Base-by-base conservation (phyloP, 169 alveolate genomes). In the Eimeria brunetti region DNA sequence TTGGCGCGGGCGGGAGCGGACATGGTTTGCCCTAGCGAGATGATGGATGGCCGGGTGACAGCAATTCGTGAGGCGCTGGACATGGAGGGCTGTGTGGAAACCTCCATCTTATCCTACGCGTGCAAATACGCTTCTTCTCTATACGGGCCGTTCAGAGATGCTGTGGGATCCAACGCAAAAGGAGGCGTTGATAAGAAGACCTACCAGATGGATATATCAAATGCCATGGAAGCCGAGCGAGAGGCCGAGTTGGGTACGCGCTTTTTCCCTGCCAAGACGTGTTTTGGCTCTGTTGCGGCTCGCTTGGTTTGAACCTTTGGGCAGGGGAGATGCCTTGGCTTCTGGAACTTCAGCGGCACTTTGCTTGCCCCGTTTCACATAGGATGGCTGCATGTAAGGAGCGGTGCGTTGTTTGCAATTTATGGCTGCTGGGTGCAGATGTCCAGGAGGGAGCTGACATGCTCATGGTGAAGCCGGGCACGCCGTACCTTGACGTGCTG, bases 81-180 rank as follows among this genome's bases (percentile, higher is more conserved):
- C 60, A 94, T 94, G 93, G 84, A 96, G 51, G 96, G 97, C 33
- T 95, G 97, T 30, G 91, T 96, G 49, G 96, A 95, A 75, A 75
- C 91, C 22, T 60, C 81, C 58, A 97, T 98, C 51, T 96, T 98
- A 96, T 95, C 98, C 12, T 98, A 98, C 95, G 96, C 98, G 24
- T 96, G 98, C 95, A 98, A 98, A 93, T 98, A 97, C 94, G 96
- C 98, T 56, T 97, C 98, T 33, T 75, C 97, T 60, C 89, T 97
- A 73, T 98, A 98, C 84, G 98, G 98, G 44, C 99, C 99, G 24
- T 98, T 98, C 94, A 96, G 99, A 90, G 97, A 97, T 88, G 98
- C 98, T 22, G 96, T 98, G 75, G 97, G 95, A 36, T 97, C 98
- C 33, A 98, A 98, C 51, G 49, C 67, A 18, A 97, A 98, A 62